phyloP scores from a whole-genome alignment of 2,329 filamentous ascomycete species.

The Coniella lustricola region DNA sequence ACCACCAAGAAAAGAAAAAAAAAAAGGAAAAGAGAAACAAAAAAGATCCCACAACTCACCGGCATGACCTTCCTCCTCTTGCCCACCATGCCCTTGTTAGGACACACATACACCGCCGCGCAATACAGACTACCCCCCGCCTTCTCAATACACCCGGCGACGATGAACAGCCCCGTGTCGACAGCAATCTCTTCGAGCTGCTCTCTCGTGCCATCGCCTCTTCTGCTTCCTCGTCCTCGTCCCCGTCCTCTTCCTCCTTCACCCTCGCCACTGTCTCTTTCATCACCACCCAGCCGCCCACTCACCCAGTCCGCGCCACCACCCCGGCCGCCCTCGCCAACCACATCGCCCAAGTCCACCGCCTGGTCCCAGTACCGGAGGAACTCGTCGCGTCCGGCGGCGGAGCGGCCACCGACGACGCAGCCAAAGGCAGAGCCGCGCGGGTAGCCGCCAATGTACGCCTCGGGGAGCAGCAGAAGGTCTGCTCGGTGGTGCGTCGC shows the following conservation, averaged over 20 bases:
- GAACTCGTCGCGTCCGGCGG: slow-evolving; percentile 72
- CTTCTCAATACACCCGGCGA: slow-evolving; percentile 72
- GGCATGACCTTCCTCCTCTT: slow-evolving; percentile 93
- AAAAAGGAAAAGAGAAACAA: background rate
- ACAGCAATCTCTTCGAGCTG: slow-evolving; percentile 67
- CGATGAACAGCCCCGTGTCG: slow-evolving; percentile 74
- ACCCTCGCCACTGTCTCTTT: too few species aligned
- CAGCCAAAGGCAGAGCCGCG: slow-evolving; percentile 73
- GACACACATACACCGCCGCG: slow-evolving; percentile 74
- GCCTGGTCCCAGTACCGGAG: slow-evolving; percentile 71
- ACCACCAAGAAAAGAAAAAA: background rate
- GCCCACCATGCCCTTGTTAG: slow-evolving; percentile 62
- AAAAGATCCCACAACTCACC: slow-evolving; percentile 37
- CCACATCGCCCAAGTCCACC: slow-evolving; percentile 77
- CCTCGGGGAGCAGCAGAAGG: slow-evolving; percentile 84
- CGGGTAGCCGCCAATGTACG: slow-evolving; percentile 87
- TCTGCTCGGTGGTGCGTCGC: slow-evolving; percentile 43
- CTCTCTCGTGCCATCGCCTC: slow-evolving; percentile 63
- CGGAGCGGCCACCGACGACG: slow-evolving; percentile 60
- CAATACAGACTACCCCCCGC: slow-evolving; percentile 81
- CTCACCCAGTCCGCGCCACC: slow-evolving; percentile 67
- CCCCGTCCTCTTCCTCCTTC: slow-evolving; percentile 24
- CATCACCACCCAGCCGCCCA: slow-evolving; percentile 41
- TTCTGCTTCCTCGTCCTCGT: slow-evolving; percentile 24
- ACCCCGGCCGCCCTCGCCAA: slow-evolving; percentile 49